Conservation (phyloP, 768 basidiomycete species). For the Amanita rubescens region DNA sequence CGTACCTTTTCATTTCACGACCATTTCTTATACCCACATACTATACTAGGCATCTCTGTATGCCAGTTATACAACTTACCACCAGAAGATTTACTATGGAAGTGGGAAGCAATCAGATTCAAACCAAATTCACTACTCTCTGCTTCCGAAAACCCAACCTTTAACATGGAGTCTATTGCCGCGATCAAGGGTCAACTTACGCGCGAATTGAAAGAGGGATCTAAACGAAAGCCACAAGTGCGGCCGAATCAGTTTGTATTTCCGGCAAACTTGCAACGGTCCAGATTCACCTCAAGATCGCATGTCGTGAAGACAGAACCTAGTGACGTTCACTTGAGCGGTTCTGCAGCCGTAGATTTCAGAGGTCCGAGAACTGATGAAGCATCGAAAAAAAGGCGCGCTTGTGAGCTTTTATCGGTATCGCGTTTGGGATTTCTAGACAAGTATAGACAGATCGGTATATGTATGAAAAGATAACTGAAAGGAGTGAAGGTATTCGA, state of each 20-base stretch:
- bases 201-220: conserved; percentile 30
- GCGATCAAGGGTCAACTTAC: conserved; percentile 44
- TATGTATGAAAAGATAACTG: conserved; percentile 89
- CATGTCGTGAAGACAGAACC: neutral
- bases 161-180: conserved; percentile 42
- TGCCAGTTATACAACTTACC: conserved; percentile 55
- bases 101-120: conserved; percentile 57
- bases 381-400: conserved; percentile 36
- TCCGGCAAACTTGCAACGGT: conserved; percentile 19
- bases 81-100: conserved; percentile 51
- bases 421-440: neutral
- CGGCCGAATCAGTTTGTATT: conserved; percentile 19
- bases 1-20: neutral
- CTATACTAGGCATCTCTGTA: conserved; percentile 51
- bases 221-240: conserved; percentile 24
- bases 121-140: conserved; percentile 23
- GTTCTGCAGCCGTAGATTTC: conserved; percentile 24
- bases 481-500: conserved; percentile 68
- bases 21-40: neutral
- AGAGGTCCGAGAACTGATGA: conserved; percentile 31
- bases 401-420: conserved; percentile 41
- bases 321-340: neutral
- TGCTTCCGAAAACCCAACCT: conserved; percentile 27
- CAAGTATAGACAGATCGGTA: conserved; percentile 56
- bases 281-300: neutral